Percentiles rank a stretch among this genome's conserved stretches.
phyloP scores from a whole-genome alignment of 1,284 basidiomycete genomes.

The Moesziomyces aphidis region DNA sequence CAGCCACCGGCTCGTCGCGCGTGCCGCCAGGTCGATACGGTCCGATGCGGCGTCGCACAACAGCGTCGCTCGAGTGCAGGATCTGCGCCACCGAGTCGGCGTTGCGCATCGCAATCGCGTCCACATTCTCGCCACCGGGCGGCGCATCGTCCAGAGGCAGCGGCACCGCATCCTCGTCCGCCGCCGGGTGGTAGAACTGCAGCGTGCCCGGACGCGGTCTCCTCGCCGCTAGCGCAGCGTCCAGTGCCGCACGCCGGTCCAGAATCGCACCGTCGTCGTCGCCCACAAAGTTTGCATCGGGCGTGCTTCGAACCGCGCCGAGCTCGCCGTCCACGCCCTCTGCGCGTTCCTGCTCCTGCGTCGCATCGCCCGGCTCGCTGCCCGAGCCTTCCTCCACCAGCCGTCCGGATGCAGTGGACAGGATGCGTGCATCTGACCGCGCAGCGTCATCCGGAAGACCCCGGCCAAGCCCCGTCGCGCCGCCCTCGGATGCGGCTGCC shows the following conservation, averaged over 20 bases:
- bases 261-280: slow-evolving; percentile 33
- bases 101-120: slow-evolving; percentile 34
- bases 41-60: slow-evolving; percentile 26
- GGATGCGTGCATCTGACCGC: slow-evolving; percentile 8
- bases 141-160: slow-evolving; percentile 10
- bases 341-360: background rate
- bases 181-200: slow-evolving; percentile 26
- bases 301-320: slow-evolving; percentile 16
- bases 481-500: slow-evolving; percentile 1
- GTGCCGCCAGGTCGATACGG: slow-evolving; percentile 27
- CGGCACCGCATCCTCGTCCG: slow-evolving; percentile 24
- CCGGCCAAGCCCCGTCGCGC: slow-evolving; percentile 22
- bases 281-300: slow-evolving; percentile 31
- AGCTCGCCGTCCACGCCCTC: slow-evolving; percentile 13
- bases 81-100: slow-evolving; percentile 18
- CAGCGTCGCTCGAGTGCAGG: slow-evolving; percentile 10
- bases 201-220: slow-evolving; percentile 31
- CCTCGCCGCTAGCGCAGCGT: slow-evolving; percentile 32
- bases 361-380: slow-evolving; percentile 3
- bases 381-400: slow-evolving; percentile 27
- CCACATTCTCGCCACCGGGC: slow-evolving; percentile 13
- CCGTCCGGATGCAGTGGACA: slow-evolving; percentile 33
- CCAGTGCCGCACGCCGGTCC: slow-evolving; percentile 26
- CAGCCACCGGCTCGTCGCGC: background rate
- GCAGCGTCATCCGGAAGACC: slow-evolving; percentile 14